Evolutionary conservation across 1,284 basidiomycete genomes (phyloP).

Genomic region (Phenoliferia sp.): DNA sequence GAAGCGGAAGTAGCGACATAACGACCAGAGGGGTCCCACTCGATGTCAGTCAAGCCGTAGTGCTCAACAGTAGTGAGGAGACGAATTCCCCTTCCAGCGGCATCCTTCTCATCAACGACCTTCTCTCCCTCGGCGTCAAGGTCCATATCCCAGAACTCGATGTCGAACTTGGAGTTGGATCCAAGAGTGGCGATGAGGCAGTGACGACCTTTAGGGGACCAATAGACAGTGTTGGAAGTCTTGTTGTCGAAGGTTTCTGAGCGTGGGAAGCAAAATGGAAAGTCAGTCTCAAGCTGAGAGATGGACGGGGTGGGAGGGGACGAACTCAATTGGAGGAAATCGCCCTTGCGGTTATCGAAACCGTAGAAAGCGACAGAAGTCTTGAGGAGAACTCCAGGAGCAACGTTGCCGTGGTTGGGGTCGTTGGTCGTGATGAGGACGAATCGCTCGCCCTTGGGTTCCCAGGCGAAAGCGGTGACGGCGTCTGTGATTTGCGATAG

Average conservation of each 20-base stretch:
- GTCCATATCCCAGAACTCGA: constrained; percentile 99
- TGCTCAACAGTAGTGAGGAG: constrained; percentile 82
- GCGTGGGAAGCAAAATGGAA: constrained; percentile 7
- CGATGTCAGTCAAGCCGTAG: constrained; percentile 95
- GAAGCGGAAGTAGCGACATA: constrained; percentile 91
- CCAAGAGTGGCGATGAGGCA: constrained; percentile 94
- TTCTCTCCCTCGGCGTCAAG: constrained; percentile 59
- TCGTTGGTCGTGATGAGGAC: constrained; percentile 92
- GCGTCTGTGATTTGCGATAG: constrained; percentile 59
- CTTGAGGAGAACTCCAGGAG: constrained; percentile 87
- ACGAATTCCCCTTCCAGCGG: constrained; percentile 70
- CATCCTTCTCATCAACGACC: constrained; percentile 63
- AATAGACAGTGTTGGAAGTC: constrained; percentile 90
- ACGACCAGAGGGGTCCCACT: constrained; percentile 97
- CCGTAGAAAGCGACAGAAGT: constrained; percentile 97
- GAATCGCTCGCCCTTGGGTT: constrained; percentile 92
- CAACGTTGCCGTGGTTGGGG: constrained; percentile 79
- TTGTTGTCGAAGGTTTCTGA: constrained; percentile 74
- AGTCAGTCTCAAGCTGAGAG: constrained; percentile 1
- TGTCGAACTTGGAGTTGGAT: constrained; percentile 88
- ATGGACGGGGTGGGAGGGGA: too few species aligned
- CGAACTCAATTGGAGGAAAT: constrained; percentile 84
- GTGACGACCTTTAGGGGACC: constrained; percentile 95
- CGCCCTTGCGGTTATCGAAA: constrained; percentile 85
- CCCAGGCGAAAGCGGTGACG: constrained; percentile 97